phyloP scores from a whole-genome alignment of 306 rosid species.

The Ammopiptanthus mongolicus region DNA sequence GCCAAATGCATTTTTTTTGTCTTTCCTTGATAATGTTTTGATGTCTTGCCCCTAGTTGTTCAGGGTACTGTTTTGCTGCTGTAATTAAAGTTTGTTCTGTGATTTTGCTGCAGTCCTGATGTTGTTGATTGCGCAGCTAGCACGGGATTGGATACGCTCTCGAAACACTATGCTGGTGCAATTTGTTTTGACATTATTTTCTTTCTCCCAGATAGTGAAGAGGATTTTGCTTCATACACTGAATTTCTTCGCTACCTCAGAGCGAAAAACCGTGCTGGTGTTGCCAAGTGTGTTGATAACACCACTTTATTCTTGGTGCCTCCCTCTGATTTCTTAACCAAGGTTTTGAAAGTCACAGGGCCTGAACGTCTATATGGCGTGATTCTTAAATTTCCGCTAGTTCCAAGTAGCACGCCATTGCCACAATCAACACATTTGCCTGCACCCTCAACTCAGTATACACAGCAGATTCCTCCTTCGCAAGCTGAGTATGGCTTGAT shows the following conservation, averaged over 20 bases:
- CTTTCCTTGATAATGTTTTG: neutral
- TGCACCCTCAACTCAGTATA: constrained; percentile 47
- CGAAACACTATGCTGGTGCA: constrained; percentile 77
- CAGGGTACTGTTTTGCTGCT: neutral
- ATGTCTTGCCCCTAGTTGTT: neutral
- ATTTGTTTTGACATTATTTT: constrained; percentile 68
- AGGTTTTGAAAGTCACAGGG: constrained; percentile 68
- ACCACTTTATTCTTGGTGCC: constrained; percentile 83
- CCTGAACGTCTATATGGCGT: constrained; percentile 86
- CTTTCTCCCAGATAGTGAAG: constrained; percentile 88
- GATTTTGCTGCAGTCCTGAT: constrained; percentile 69
- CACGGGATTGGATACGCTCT: constrained; percentile 75
- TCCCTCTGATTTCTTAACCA: constrained; percentile 74
- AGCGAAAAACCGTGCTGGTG: constrained; percentile 80
- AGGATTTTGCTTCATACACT: constrained; percentile 84
- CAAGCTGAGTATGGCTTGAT: no score
- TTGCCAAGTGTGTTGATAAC: constrained; percentile 73
- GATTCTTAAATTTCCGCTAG: constrained; percentile 66
- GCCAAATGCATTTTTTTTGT: neutral
- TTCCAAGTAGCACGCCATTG: constrained; percentile 31
- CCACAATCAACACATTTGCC: constrained; percentile 49
- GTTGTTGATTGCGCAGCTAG: constrained; percentile 74
- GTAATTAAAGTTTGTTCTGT: constrained; percentile 14
- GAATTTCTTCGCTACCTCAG: constrained; percentile 73
- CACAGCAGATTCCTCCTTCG: no score